Base-by-base conservation (phyloP, 345 rosid genomes). In the Citrus australasica region DNA sequence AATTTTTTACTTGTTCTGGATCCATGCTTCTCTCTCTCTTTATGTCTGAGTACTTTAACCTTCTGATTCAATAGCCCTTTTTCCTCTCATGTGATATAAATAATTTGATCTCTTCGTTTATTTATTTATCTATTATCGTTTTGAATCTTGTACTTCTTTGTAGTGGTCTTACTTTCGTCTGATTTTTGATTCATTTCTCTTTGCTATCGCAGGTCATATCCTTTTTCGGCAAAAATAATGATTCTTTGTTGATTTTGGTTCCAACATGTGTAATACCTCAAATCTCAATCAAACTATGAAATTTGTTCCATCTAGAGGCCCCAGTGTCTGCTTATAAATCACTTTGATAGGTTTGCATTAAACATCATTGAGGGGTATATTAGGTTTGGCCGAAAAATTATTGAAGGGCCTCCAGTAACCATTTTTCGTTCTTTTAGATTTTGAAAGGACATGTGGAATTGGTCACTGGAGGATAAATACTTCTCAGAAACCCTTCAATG, bases 121-220 rank as follows among this genome's bases (percentile, higher is more conserved):
- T 24, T 24, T 61, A 11, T 61, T 7, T 11, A 9, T 11, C 32
- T 60, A 60, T 46, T 30, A 42, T 42, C 48, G 1, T 46, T 46
- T 46, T 3, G 51, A 61, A 25, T 60, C 14, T 60, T 4, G 5
- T 25, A 62, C 33, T 13, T 24, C 25, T 60, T 24, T 68, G 66
- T 35, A 32, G 9, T 8, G 9, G 11, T 56, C 42, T 74, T 28
- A 8, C 21, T 42, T 42, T 32, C 5, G 17, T 67, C 19, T 73
- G 17, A 25, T 73, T 75, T 70, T 13, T 65, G 9, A 24, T 56
- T 46, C 22, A 42, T 30, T 60, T 79, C 22, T 67, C 38, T 79
- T 48, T 71, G 55, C 63, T 37, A 55, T 74, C 80, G 91, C 93
- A 95, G 98, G 99, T 95, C 99, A 95, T 93, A 94, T 94, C 98